Evolutionary conservation across 805 yeast species (phyloP).

Genomic region (Myxozyma sirexii): DNA sequence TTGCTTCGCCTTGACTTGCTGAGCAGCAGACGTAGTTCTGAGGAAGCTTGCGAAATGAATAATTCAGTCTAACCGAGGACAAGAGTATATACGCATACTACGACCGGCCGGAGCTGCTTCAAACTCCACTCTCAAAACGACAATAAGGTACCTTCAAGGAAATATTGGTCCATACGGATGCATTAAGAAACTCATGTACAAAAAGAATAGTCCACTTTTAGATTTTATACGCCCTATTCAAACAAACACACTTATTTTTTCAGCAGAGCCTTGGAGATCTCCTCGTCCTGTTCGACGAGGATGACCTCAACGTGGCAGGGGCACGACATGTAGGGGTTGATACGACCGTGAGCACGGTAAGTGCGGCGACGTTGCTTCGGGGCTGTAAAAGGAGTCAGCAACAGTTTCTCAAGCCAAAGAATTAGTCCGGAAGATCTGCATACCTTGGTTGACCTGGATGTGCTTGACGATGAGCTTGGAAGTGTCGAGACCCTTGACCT

Average conservation of each 20-base stretch:
- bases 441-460: constrained; percentile 94
- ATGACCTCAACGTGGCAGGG: constrained; percentile 99
- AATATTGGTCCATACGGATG: constrained; percentile 10
- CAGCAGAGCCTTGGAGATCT: constrained; percentile 75
- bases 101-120: too few species aligned
- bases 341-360: constrained; percentile 99
- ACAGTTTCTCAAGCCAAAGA: too few species aligned
- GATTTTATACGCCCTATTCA: constrained; percentile 6
- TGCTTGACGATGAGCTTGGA: constrained; percentile 92
- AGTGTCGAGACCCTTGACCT: constrained; percentile 93
- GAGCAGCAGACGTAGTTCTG: too few species aligned
- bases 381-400: constrained; percentile 50
- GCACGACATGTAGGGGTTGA: constrained; percentile 97
- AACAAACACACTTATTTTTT: constrained; percentile 5
- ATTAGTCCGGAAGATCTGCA: background rate
- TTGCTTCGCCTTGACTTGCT: too few species aligned
- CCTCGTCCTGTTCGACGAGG: constrained; percentile 93
- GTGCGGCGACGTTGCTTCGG: constrained; percentile 99
- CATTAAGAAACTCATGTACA: constrained; percentile 12
- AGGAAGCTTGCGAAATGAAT: too few species aligned
- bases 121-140: too few species aligned
- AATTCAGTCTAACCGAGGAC: too few species aligned
- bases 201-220: constrained; percentile 9
- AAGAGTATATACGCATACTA: too few species aligned
- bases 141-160: too few species aligned